A percentile compares a stretch with the other conserved stretches of the same genome.
These are phyloP conservation scores for Kwoniella dendrophila DNA, from an alignment of 768 basidiomycete species.

Conservation along the genomic window DNA sequence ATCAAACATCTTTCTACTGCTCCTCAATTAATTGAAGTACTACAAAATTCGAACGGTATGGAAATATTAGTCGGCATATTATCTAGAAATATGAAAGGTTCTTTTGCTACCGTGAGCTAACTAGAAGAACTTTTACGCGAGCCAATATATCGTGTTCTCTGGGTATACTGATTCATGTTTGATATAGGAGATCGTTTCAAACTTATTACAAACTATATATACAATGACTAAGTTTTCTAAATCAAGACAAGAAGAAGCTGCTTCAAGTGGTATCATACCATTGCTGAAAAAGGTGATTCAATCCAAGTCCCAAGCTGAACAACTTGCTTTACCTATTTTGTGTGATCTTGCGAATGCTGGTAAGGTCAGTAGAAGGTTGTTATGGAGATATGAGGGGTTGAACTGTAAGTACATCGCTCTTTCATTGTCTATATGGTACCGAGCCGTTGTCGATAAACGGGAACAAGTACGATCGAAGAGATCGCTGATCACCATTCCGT, in stretches of 20 bases:
- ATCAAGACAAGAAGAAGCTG: conserved; percentile 92
- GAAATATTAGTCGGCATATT: conserved; percentile 85
- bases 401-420: conserved; percentile 40
- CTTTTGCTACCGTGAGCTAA: conserved; percentile 76
- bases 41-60: conserved; percentile 94
- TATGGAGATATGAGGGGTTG: conserved; percentile 95
- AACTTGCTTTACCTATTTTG: conserved; percentile 93
- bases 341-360: conserved; percentile 95
- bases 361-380: conserved; percentile 81
- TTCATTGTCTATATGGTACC: background rate
- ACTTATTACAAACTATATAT: conserved; percentile 95
- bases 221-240: conserved; percentile 95
- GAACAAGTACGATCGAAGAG: too few relatives aligned
- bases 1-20: conserved; percentile 97
- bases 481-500: background rate
- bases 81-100: conserved; percentile 75
- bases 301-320: conserved; percentile 86
- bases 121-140: background rate
- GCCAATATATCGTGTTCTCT: background rate
- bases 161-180: background rate
- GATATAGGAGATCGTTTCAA: conserved; percentile 88
- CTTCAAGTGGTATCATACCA: conserved; percentile 91
- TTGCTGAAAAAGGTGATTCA: conserved; percentile 85
- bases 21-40: conserved; percentile 79
- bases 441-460: too few relatives aligned